Evolutionary conservation across 768 basidiomycete genomes (phyloP).

Genomic region (Termitomyces sp.): DNA sequence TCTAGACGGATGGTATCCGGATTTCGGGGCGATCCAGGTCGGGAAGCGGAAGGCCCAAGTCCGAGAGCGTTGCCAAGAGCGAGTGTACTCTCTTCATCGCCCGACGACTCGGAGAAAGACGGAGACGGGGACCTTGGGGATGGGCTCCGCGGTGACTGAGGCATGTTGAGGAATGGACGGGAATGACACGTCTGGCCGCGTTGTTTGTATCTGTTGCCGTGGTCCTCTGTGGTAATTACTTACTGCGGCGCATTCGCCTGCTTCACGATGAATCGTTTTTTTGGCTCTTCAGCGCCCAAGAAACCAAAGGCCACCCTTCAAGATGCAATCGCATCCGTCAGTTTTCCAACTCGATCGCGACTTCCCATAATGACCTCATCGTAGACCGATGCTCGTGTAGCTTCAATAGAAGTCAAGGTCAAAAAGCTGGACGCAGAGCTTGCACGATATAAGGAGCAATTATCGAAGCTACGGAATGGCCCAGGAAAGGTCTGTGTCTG

Average conservation of each 20-base stretch:
- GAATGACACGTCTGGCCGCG: slow-evolving; percentile 5
- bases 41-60: slow-evolving; percentile 5
- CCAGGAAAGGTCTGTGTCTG: slow-evolving; percentile 77
- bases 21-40: slow-evolving; percentile 9
- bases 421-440: slow-evolving; percentile 96
- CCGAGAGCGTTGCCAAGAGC: slow-evolving; percentile 15
- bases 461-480: slow-evolving; percentile 88
- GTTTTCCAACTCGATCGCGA: slow-evolving; percentile 18
- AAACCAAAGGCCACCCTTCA: slow-evolving; percentile 83
- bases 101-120: slow-evolving; percentile 25
- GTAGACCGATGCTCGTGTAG: slow-evolving; percentile 83
- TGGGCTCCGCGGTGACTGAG: slow-evolving; percentile 4
- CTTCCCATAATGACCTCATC: slow-evolving; percentile 8
- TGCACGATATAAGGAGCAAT: slow-evolving; percentile 88
- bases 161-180: slow-evolving; percentile 3
- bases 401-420: slow-evolving; percentile 92
- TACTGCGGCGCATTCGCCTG: neutral
- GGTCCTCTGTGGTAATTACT: neutral
- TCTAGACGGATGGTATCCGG: slow-evolving; percentile 12
- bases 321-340: slow-evolving; percentile 88
- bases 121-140: slow-evolving; percentile 11
- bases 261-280: slow-evolving; percentile 68
- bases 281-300: slow-evolving; percentile 66
- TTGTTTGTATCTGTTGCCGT: slow-evolving; percentile 9
- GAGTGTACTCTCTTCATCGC: slow-evolving; percentile 17